Base-by-base conservation (phyloP, 1,284 basidiomycete genomes). In the Erythrobasidium hasegawianum region DNA sequence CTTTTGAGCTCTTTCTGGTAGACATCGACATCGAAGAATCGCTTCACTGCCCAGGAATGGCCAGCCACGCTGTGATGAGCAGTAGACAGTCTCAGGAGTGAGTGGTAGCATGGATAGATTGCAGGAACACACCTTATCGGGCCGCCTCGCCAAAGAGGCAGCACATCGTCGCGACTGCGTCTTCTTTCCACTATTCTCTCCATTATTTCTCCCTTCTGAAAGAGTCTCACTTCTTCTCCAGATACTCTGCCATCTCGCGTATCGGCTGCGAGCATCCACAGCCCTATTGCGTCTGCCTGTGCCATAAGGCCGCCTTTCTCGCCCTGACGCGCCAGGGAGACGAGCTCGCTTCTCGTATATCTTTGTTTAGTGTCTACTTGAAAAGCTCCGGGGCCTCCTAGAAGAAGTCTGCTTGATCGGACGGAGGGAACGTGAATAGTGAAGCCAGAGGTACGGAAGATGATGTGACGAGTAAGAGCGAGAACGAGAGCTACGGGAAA, bases 91-190 rank as follows among this genome's bases (percentile, higher is more conserved):
- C 5, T n/a, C 22, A 16, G 22, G 8, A 18, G 16, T 47, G 7
- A 7, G 14, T 14, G 16, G 4, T 5, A 47, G 43, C 4, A 47
- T 47, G 14, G 43, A n/a, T 11, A 41, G 40, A 41, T 41, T n/a
- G 10, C n/a, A 10, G 40, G 26, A 10, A 56, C 62, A 52, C 38
- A 65, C 62, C 53, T 55, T 9, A 65, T 26, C 29, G 62, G 62
- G 22, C 62, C 62, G 22, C 62, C 62, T 24, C 62, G 43, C 62
- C 62, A 65, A 20, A 65, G 47, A 22, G 62, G 62, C 18, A 65
- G 27, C 5, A 65, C 56, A 43, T 65, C 62, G 3, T 65, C 62
- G 13, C 56, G 47, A 0, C 62, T 47, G 20, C 43, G 45, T 26
- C 56, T 57, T 26, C 62, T 57, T 40, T 39, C 33, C 8, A 56